Evolutionary conservation across 176 grass and related monocot species (phyloP), one percentile per base, ranked within the genome.

Genomic region (Musa beccarii): DNA sequence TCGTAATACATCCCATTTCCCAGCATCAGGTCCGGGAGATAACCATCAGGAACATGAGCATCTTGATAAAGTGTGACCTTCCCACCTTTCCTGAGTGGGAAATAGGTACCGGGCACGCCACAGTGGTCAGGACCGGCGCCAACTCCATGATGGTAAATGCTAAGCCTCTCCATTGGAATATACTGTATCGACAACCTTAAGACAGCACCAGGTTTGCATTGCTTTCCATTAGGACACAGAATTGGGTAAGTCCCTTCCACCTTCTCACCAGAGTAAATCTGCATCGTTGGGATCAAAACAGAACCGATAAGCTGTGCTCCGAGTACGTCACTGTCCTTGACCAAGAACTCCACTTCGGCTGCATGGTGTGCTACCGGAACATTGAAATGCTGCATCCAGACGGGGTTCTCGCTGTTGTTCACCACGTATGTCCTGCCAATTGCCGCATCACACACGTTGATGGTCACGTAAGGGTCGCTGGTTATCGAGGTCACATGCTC

Each of bases 401-500:
- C 82, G 0, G 93, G 93, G 61, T 96, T 88, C 83, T 96, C 93
- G 13, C 63, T 83, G 68, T 96, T 88, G 72, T 79, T 63, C 12
- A 96, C 76, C 9, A 96, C 93, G 1, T 88, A 92, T 1, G 93
- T 96, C 53, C 87, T 76, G 0, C 79, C 93, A 9, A 96, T 71
- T 0, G 86, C 84, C 24, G 87, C 93, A 0, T 71, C 73, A 2
- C 80, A 83, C 14, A 92, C 76, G 66, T 79, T 85, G 11, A 96
- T 64, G 13, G 85, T 86, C n/a, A 96, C 89, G 1, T 92, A 96
- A 11, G 93, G 93, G n/a, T 96, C 93, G 54, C 93, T 96, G 25
- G 93, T 96, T 65, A 83, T 86, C 14, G 55, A 63, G 7, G 68
- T 63, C 52, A 82, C 76, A 56, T 69, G 78, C 64, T 72, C 77